These are phyloP conservation scores for Aspergillus ostianus DNA, from an alignment of 495 filamentous ascomycete species.

Conservation along the genomic window DNA sequence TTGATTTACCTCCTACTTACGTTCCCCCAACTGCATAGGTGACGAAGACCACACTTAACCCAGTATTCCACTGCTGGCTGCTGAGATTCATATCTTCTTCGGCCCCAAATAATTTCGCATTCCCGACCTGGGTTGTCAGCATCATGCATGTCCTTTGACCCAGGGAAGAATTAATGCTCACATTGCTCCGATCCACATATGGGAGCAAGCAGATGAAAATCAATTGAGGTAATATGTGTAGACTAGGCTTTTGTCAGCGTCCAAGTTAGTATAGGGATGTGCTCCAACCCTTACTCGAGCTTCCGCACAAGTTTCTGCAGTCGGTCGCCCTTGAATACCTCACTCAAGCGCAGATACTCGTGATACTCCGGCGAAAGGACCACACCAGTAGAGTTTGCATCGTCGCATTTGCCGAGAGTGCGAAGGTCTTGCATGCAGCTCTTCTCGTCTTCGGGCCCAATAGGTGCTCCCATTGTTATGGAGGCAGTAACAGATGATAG, in stretches of 20 bases:
- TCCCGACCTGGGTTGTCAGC: neutral
- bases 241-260: neutral
- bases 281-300: neutral
- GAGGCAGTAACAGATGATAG: neutral
- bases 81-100: neutral
- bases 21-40: conserved; percentile 2
- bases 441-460: neutral
- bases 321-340: neutral
- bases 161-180: neutral
- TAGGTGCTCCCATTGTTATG: neutral
- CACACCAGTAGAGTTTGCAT: neutral
- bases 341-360: neutral
- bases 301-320: neutral
- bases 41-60: conserved; percentile 11
- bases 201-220: neutral
- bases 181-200: neutral
- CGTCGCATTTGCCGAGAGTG: neutral
- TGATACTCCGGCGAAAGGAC: neutral
- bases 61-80: conserved; percentile 8
- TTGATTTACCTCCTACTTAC: neutral
- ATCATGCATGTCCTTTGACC: neutral
- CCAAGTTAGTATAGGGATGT: neutral
- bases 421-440: neutral
- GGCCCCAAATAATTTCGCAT: neutral
- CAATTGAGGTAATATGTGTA: neutral